Conservation (phyloP, 208 protist genomes). For the Leishmania lainsoni region DNA sequence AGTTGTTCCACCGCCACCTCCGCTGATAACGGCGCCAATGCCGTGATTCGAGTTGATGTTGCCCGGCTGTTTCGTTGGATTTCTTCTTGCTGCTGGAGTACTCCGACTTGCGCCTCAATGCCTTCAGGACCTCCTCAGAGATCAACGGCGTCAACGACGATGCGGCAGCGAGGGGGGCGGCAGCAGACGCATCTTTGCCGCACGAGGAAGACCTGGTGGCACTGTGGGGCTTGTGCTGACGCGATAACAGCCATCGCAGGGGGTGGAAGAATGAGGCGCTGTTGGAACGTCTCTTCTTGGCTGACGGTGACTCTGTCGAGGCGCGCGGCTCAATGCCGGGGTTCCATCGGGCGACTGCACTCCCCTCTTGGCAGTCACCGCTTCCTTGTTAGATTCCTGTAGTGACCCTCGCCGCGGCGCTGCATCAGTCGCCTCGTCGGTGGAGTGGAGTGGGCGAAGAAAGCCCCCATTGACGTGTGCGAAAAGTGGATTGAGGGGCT, state of each 20-base stretch:
- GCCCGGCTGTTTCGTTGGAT: neutral
- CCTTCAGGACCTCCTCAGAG: slow-evolving; percentile 9
- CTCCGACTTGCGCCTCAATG: slow-evolving; percentile 9
- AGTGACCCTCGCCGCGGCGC: neutral
- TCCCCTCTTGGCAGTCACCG: neutral
- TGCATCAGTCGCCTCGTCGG: neutral
- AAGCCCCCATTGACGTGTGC: neutral
- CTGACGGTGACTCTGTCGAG: neutral
- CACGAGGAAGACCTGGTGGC: neutral
- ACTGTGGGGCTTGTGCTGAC: neutral
- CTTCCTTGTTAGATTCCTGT: neutral
- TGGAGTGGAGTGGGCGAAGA: neutral
- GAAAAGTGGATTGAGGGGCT: neutral
- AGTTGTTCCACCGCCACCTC: neutral
- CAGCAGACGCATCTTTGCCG: neutral
- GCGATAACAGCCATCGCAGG: neutral
- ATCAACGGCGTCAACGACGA: neutral
- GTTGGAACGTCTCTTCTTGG: neutral
- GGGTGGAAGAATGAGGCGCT: neutral
- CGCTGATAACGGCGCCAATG: neutral
- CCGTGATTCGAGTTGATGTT: neutral
- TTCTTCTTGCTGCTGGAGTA: neutral
- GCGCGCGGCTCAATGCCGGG: neutral
- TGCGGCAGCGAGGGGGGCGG: neutral
- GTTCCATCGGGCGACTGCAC: neutral